Evolutionary conservation across 805 yeast genomes (phyloP).

Genomic region (Ogataea nonfermentans): DNA sequence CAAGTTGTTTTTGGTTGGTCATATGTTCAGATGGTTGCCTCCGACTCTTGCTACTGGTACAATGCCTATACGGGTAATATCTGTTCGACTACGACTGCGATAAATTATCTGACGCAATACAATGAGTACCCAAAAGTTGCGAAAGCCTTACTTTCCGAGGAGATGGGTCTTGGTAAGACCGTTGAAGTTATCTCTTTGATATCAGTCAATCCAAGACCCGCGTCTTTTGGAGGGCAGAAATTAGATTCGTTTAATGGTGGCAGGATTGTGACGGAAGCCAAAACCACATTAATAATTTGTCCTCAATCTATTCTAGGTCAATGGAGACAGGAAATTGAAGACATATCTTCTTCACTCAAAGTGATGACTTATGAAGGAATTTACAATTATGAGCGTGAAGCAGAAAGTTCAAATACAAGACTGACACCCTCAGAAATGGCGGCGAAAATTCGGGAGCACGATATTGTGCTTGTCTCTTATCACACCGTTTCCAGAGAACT

Average conservation of each 20-base stretch:
- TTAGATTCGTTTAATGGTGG: constrained; percentile 40
- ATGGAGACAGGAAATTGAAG: constrained; percentile 75
- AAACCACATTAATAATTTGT: constrained; percentile 78
- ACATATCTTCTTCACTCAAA: constrained; percentile 56
- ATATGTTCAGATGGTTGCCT: constrained; percentile 19
- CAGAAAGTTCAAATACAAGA: constrained; percentile 26
- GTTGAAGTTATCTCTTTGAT: constrained; percentile 75
- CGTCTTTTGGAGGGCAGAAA: constrained; percentile 22
- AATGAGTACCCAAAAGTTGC: constrained; percentile 31
- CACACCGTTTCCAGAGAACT: constrained; percentile 68
- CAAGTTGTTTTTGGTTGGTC: constrained; percentile 55
- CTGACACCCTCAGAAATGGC: constrained; percentile 42
- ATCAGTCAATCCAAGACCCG: constrained; percentile 55
- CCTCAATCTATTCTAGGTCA: constrained; percentile 83
- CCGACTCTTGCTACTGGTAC: constrained; percentile 37
- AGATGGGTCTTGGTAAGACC: constrained; percentile 97
- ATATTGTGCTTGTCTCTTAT: constrained; percentile 81
- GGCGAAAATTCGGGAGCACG: constrained; percentile 56
- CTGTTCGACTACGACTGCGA: constrained; percentile 33
- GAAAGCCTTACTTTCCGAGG: constrained; percentile 80
- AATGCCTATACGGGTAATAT: constrained; percentile 52
- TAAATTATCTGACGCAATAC: constrained; percentile 23
- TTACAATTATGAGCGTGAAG: constrained; percentile 31
- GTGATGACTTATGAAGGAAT: constrained; percentile 66
- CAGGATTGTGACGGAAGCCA: constrained; percentile 48